Conservation (phyloP, 164 flowering plant genomes). For the Magnolia officinalis region DNA sequence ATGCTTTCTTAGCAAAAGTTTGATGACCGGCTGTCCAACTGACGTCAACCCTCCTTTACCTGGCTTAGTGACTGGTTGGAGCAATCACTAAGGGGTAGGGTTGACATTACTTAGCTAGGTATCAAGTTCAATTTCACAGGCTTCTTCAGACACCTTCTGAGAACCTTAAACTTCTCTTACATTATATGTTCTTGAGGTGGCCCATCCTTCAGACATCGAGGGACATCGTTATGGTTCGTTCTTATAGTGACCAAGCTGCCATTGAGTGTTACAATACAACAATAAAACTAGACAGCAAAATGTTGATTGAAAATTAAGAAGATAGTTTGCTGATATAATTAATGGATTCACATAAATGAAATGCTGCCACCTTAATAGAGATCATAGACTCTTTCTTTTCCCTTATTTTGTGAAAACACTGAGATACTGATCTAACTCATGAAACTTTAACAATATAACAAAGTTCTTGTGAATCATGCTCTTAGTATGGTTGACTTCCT, state of each 20-base stretch:
- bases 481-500: no score
- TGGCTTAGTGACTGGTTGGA: not conserved
- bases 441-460: not conserved
- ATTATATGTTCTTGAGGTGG: not conserved
- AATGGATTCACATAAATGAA: no score
- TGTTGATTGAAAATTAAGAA: not conserved
- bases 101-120: no score
- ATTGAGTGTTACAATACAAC: not conserved
- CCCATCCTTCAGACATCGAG: no score
- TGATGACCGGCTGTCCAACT: not conserved
- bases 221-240: no score
- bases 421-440: not conserved
- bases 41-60: not conserved
- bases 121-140: not conserved
- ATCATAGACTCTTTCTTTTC: not conserved
- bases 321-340: no score
- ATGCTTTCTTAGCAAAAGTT: not conserved
- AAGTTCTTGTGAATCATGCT: no score
- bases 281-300: not conserved
- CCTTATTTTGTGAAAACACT: not conserved
- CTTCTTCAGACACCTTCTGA: not conserved
- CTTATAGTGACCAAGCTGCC: not conserved
- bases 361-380: no score
- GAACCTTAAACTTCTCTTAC: not conserved
- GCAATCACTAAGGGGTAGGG: not conserved